These are phyloP conservation scores for Colletotrichum falcatum DNA, from an alignment of 2,329 filamentous ascomycete genomes.

Conservation along the genomic window DNA sequence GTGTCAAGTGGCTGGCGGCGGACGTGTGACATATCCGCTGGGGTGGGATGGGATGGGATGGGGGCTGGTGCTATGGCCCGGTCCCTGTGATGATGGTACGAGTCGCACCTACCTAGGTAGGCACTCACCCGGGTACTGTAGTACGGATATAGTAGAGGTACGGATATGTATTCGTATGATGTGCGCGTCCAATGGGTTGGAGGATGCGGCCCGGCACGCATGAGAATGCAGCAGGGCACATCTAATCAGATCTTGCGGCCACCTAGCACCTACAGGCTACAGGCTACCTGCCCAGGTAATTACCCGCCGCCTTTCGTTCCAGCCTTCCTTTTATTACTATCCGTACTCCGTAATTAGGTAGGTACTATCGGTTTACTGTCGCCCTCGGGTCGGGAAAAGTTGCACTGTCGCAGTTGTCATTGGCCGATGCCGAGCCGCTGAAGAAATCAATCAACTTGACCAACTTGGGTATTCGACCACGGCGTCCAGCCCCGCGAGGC, in stretches of 20 bases:
- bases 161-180: too few species aligned
- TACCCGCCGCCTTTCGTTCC: neutral
- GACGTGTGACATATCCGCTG: constrained; percentile 5
- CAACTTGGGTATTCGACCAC: too few species aligned
- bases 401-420: too few species aligned
- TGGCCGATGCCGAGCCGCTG: too few species aligned
- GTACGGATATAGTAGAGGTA: too few species aligned
- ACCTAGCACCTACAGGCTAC: too few species aligned
- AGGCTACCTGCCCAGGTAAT: neutral
- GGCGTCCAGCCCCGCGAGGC: too few species aligned
- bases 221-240: constrained; percentile 12
- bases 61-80: constrained; percentile 9
- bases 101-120: too few species aligned
- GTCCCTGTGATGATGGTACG: constrained; percentile 4
- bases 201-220: neutral
- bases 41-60: neutral
- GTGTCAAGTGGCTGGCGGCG: constrained; percentile 10
- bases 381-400: constrained; percentile 22
- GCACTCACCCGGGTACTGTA: too few species aligned
- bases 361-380: too few species aligned
- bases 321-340: neutral
- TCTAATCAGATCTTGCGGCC: constrained; percentile 28
- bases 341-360: too few species aligned
- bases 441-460: too few species aligned
- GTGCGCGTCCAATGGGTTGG: neutral